phyloP scores from a whole-genome alignment of 2,329 filamentous ascomycete species.

The Emydomyces testavorans region DNA sequence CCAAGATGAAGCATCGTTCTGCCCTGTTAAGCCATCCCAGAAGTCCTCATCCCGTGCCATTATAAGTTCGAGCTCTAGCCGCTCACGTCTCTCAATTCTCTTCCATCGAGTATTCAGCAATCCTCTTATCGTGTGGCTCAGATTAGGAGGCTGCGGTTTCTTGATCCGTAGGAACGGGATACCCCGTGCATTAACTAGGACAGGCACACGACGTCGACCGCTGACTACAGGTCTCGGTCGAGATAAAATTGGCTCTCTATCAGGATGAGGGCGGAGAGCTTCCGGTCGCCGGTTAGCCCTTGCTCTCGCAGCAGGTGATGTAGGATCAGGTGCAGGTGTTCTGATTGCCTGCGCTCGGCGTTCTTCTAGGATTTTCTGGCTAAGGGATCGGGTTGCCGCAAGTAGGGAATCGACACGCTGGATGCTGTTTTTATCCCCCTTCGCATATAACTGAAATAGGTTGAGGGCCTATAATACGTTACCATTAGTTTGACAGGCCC shows the following conservation, averaged over 20 bases:
- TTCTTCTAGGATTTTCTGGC: conserved; percentile 19
- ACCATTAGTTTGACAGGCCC: neutral
- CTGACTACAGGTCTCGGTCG: conserved; percentile 27
- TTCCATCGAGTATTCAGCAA: conserved; percentile 29
- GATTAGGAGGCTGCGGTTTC: conserved; percentile 33
- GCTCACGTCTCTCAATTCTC: conserved; percentile 25
- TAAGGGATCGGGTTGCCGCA: conserved; percentile 18
- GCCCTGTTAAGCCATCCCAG: conserved; percentile 30
- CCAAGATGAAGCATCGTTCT: conserved; percentile 21
- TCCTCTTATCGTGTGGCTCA: conserved; percentile 29
- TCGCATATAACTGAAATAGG: conserved; percentile 26
- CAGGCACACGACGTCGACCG: conserved; percentile 32
- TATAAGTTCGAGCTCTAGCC: conserved; percentile 23
- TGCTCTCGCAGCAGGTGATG: conserved; percentile 15
- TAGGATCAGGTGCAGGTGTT: neutral
- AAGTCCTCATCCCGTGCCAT: conserved; percentile 33
- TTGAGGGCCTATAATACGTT: conserved; percentile 26
- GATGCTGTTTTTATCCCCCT: conserved; percentile 21
- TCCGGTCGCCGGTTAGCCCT: conserved; percentile 22
- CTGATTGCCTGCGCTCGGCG: conserved; percentile 14
- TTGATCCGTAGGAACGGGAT: conserved; percentile 36
- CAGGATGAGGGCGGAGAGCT: conserved; percentile 25
- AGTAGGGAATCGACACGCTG: conserved; percentile 22
- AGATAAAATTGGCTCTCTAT: conserved; percentile 25
- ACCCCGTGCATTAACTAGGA: conserved; percentile 33